Percentiles rank a stretch among this genome's conserved stretches.
Conservation (phyloP, 1,139 yeast species). For the Candida glucosophila region DNA sequence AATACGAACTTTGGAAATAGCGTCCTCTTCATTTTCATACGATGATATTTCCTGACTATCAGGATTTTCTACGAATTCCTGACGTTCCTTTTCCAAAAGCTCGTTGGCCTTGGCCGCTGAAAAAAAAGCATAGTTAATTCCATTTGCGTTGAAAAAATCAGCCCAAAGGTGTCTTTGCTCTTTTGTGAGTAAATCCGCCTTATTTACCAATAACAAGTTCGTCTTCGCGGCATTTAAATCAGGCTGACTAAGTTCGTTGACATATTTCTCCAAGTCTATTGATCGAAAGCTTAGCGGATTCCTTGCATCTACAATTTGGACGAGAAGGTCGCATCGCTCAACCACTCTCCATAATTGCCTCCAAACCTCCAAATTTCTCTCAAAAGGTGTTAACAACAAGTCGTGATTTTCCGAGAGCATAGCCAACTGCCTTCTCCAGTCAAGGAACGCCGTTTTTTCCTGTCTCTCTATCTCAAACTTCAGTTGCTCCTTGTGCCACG, state of each 20-base stretch:
- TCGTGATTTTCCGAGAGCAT: slow-evolving; percentile 74
- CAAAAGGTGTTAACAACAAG: slow-evolving; percentile 88
- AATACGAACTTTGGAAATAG: slow-evolving; percentile 52
- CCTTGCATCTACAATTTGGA: slow-evolving; percentile 97
- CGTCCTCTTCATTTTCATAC: slow-evolving; percentile 8
- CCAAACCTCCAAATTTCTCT: slow-evolving; percentile 97
- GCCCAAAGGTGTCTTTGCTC: slow-evolving; percentile 85
- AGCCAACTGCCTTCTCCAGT: slow-evolving; percentile 91
- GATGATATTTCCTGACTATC: slow-evolving; percentile 2
- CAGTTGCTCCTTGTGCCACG: slow-evolving; percentile 69
- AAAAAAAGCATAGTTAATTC: slow-evolving; percentile 84
- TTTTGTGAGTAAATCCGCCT: slow-evolving; percentile 79
- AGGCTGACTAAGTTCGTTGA: slow-evolving; percentile 56
- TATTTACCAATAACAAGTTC: slow-evolving; percentile 80
- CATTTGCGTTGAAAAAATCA: slow-evolving; percentile 55
- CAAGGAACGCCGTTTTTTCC: slow-evolving; percentile 84
- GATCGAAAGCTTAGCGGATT: slow-evolving; percentile 89
- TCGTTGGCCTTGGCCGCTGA: slow-evolving; percentile 84
- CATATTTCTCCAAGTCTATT: slow-evolving; percentile 79
- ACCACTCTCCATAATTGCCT: slow-evolving; percentile 97
- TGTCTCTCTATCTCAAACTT: slow-evolving; percentile 73
- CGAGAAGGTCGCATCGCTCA: slow-evolving; percentile 88
- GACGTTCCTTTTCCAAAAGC: slow-evolving; percentile 50
- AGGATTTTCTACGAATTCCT: slow-evolving; percentile 22
- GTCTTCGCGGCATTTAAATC: slow-evolving; percentile 43